A percentile compares a stretch with the other conserved stretches of the same genome.
These are phyloP conservation scores for Euphorbia tirucalli DNA, from an alignment of 345 rosid species.

Conservation along the genomic window DNA sequence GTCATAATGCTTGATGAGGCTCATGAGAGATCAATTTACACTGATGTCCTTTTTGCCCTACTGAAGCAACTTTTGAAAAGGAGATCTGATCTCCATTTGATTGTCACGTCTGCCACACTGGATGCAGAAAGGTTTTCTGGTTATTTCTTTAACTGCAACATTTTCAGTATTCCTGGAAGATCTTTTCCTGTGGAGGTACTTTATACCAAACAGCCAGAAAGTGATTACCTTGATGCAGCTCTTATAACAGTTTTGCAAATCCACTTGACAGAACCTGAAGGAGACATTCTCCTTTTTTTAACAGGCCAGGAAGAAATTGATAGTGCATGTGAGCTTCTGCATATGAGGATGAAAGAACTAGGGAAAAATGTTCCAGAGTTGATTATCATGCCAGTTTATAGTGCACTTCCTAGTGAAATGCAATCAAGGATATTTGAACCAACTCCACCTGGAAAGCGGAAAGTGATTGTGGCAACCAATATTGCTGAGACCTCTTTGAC, in stretches of 20 bases:
- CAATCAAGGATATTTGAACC: constrained; percentile 86
- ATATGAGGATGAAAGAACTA: constrained; percentile 68
- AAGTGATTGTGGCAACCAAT: constrained; percentile 85
- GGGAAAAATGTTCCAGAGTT: constrained; percentile 73
- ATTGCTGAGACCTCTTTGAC: constrained; percentile 85
- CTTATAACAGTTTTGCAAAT: constrained; percentile 71
- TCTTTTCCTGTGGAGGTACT: constrained; percentile 77
- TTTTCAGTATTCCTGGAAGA: constrained; percentile 84
- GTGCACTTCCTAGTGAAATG: constrained; percentile 90
- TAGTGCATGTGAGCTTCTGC: constrained; percentile 70
- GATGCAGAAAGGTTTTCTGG: constrained; percentile 85
- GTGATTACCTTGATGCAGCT: constrained; percentile 80
- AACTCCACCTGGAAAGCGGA: constrained; percentile 76
- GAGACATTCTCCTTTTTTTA: constrained; percentile 74
- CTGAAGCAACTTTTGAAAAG: constrained; percentile 64
- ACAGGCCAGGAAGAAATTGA: constrained; percentile 91
- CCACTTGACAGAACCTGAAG: constrained; percentile 89
- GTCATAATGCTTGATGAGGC: constrained; percentile 80
- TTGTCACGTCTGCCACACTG: constrained; percentile 78
- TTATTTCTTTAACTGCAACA: constrained; percentile 73
- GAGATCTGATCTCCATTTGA: constrained; percentile 64
- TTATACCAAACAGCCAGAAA: constrained; percentile 78
- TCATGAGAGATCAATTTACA: constrained; percentile 71
- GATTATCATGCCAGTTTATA: constrained; percentile 74
- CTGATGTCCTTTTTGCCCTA: constrained; percentile 72